A percentile compares a stretch with the other conserved stretches of the same genome.
Conservation (phyloP, 495 filamentous ascomycete genomes). For the Ascodesmis nigricans region DNA sequence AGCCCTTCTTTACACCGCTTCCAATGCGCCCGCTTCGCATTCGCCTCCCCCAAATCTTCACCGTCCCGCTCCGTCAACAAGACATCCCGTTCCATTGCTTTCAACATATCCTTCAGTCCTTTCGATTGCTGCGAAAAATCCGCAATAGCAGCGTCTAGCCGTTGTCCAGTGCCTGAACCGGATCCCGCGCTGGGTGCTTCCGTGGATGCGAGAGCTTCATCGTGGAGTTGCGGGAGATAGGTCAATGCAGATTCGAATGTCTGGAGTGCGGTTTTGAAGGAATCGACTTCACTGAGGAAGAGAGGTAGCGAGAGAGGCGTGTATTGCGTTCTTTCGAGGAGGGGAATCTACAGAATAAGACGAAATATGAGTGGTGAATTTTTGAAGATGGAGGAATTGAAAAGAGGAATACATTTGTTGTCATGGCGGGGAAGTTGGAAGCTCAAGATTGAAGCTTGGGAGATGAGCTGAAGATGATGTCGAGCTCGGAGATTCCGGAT, state of each 20-base stretch:
- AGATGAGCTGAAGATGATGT: too few species aligned
- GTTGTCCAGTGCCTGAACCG: constrained; percentile 11
- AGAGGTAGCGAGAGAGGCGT: background rate
- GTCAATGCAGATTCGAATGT: background rate
- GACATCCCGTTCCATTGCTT: constrained; percentile 39
- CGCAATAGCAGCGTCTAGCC: constrained; percentile 37
- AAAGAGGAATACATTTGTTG: too few species aligned
- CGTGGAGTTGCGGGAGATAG: background rate
- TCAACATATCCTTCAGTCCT: constrained; percentile 44
- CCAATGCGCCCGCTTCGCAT: constrained; percentile 39
- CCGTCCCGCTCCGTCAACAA: constrained; percentile 27
- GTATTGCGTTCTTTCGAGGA: too few species aligned
- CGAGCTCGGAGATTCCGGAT: too few species aligned
- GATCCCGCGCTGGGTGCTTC: background rate
- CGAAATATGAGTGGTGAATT: too few species aligned
- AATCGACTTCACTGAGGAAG: background rate
- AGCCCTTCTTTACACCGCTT: constrained; percentile 41
- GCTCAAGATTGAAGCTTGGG: too few species aligned
- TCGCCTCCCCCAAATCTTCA: constrained; percentile 27
- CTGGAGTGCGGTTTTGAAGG: background rate
- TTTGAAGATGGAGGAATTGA: too few species aligned
- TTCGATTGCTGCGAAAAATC: constrained; percentile 44
- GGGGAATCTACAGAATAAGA: too few species aligned
- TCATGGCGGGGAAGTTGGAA: too few species aligned
- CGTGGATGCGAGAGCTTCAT: background rate